Percentiles rank a stretch among this genome's conserved stretches.
phyloP scores from a whole-genome alignment of 2,329 filamentous ascomycete species.

The Talaromyces sp. region DNA sequence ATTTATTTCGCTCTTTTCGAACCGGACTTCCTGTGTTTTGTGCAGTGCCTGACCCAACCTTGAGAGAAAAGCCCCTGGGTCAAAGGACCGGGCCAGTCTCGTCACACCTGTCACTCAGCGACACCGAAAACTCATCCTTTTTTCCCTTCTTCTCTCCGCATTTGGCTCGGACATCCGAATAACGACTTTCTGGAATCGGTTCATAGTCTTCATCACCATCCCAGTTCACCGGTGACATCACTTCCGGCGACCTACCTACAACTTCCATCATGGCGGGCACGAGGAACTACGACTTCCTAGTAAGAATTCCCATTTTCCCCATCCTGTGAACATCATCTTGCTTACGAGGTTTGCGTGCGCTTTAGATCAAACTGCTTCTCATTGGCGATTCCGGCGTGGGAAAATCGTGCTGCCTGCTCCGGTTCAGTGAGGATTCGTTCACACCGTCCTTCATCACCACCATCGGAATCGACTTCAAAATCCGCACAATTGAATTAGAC shows the following conservation, averaged over 20 bases:
- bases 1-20: background rate
- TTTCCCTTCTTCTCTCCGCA: background rate
- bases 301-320: slow-evolving; percentile 46
- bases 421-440: slow-evolving; percentile 96
- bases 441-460: slow-evolving; percentile 98
- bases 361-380: slow-evolving; percentile 89
- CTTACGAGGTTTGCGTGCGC: background rate
- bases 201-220: background rate
- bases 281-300: slow-evolving; percentile 98
- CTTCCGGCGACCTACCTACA: background rate
- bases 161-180: background rate
- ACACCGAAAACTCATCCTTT: background rate
- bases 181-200: background rate
- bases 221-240: slow-evolving; percentile 5
- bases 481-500: slow-evolving; percentile 96
- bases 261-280: slow-evolving; percentile 72
- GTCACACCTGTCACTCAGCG: background rate
- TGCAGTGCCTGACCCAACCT: background rate
- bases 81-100: background rate
- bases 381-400: slow-evolving; percentile 96
- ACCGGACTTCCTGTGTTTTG: background rate
- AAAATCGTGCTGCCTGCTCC: slow-evolving; percentile 93
- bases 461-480: slow-evolving; percentile 99
- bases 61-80: background rate
- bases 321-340: background rate